Conservation (phyloP, 345 rosid species). For the Hypericum androsaemum region DNA sequence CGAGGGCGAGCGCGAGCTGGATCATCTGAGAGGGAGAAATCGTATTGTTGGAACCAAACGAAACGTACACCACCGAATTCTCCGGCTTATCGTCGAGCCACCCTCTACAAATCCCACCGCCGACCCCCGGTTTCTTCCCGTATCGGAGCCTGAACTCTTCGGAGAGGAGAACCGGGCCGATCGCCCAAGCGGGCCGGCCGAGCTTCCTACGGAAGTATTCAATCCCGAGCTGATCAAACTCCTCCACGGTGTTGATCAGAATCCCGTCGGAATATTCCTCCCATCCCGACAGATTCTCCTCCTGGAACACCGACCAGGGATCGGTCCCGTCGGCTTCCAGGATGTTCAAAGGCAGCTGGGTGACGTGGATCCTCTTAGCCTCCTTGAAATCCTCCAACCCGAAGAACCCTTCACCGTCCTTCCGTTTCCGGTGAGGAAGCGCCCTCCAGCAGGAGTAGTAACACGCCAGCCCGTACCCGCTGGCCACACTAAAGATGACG, state of each 20-base stretch:
- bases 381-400: conserved; percentile 42
- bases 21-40: conserved; percentile 45
- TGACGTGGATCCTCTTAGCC: conserved; percentile 34
- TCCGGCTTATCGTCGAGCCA: conserved; percentile 61
- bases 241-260: conserved; percentile 52
- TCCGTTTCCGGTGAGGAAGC: conserved; percentile 27
- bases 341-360: conserved; percentile 36
- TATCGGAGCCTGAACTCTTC: conserved; percentile 13
- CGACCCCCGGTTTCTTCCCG: conserved; percentile 10
- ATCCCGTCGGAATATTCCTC: conserved; percentile 32
- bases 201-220: conserved; percentile 38
- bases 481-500: conserved; percentile 33
- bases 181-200: conserved; percentile 36
- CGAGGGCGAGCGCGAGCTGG: conserved; percentile 50
- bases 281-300: conserved; percentile 34
- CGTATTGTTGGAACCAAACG: conserved; percentile 62
- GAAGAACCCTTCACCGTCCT: conserved; percentile 24
- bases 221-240: conserved; percentile 42
- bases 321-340: conserved; percentile 43
- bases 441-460: conserved; percentile 46
- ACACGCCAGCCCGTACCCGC: conserved; percentile 51
- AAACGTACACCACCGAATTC: conserved; percentile 48
- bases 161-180: conserved; percentile 51
- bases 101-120: conserved; percentile 17
- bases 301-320: conserved; percentile 36